Evolutionary conservation across 2,329 filamentous ascomycete species (phyloP), one percentile per base, ranked within the genome.

Genomic region (Colletotrichum trifolii): DNA sequence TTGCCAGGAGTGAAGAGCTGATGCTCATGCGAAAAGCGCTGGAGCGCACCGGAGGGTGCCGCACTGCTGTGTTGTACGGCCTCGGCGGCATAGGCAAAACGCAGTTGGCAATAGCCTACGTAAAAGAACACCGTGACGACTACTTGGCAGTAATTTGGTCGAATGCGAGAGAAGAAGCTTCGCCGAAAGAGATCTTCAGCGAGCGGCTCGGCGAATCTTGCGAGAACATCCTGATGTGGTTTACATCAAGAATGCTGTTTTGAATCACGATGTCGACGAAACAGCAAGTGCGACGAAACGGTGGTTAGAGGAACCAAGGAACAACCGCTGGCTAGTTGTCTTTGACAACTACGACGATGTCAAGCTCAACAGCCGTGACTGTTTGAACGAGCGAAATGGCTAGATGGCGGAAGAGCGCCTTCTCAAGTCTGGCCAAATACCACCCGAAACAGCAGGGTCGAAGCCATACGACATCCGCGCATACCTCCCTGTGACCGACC

Each of bases 51-150:
- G 52, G 45, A 7, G 54, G 62, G 2, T 68, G 70, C 15, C 63
- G 57, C 4, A 68, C 50, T 39, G 71, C 74, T 40, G 70, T 78
- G 35, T 67, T 82, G 8, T 72, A 80, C 49, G 79, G 80, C 13
- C 70, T 81, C 4, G 79, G 80, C 13, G 80, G 80, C 4, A 81
- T 82, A 36, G 79, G 78, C 34, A 83, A 83, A 72, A 82, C 80
- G n/a, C 76, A 82, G 67, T 71, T 81, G 17, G 72, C 74, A 6
- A 68, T 80, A 7, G 71, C 73, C 47, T 83, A 78, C 69, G 69
- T 74, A 2, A 75, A 73, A 68, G 65, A 63, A 36, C 67, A 82
- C 60, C 70, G 71, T 34, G 55, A 71, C 12, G 69, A 74, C 8
- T 81, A 81, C 68, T 73, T 75, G 0, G 76, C 78, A 0, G 69